phyloP scores from a whole-genome alignment of 768 basidiomycete genomes.

The Lactifluus piperatus region DNA sequence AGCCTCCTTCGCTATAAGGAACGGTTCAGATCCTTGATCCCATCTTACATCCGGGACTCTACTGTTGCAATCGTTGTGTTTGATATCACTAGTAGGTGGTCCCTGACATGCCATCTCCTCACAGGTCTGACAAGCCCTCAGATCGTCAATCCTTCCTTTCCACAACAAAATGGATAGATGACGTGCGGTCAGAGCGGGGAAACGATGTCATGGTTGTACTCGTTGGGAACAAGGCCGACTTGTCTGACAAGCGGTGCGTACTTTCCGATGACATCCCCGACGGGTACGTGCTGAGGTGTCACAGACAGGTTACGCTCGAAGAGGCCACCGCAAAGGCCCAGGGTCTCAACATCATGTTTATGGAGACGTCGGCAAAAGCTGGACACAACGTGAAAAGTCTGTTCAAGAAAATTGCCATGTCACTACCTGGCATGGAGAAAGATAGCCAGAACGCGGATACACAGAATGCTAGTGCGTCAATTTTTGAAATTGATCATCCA shows the following conservation, averaged over 20 bases:
- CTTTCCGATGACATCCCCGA: not conserved
- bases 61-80: conserved; percentile 98
- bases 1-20: conserved; percentile 44
- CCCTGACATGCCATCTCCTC: not conserved
- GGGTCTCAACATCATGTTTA: conserved; percentile 92
- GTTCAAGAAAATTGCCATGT: conserved; percentile 99
- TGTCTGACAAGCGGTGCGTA: conserved; percentile 93
- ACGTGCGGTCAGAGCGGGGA: conserved; percentile 94
- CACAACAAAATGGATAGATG: conserved; percentile 99
- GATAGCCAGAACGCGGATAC: conserved; percentile 44
- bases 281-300: conserved; percentile 2
- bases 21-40: conserved; percentile 94
- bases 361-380: conserved; percentile 99
- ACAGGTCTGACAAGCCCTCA: conserved; percentile 26
- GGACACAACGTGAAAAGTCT: conserved; percentile 98
- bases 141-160: conserved; percentile 98
- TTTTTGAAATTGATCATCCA: not conserved
- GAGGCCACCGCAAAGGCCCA: conserved; percentile 90
- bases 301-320: conserved; percentile 96
- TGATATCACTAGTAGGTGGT: conserved; percentile 87
- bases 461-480: conserved; percentile 38
- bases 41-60: conserved; percentile 97
- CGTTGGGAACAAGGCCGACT: conserved; percentile 98
- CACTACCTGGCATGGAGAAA: conserved; percentile 92
- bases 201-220: conserved; percentile 97